phyloP scores from a whole-genome alignment of 805 yeast genomes.

The Kurtzmaniella cleridarum region DNA sequence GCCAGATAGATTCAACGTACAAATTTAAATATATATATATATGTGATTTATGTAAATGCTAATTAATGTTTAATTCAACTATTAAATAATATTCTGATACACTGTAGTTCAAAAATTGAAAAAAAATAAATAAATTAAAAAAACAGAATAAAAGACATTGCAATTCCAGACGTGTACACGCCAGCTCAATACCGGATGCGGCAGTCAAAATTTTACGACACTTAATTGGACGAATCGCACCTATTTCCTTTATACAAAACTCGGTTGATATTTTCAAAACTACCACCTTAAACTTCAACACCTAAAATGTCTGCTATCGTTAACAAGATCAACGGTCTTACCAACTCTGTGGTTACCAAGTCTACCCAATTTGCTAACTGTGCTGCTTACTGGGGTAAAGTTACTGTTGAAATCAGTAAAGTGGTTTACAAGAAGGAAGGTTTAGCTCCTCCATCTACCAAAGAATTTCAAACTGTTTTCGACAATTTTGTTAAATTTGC shows the following conservation, averaged over 20 bases:
- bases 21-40: conserved; percentile 11
- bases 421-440: conserved; percentile 89
- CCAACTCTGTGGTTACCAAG: conserved; percentile 31
- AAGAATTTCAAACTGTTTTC: conserved; percentile 75
- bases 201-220: no score
- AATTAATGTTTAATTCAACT: no score
- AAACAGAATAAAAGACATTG: no score
- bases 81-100: no score
- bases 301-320: conserved; percentile 38
- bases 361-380: conserved; percentile 40
- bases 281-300: no score
- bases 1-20: conserved; percentile 76
- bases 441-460: conserved; percentile 80
- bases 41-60: no score
- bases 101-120: no score
- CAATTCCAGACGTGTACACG: no score
- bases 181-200: no score
- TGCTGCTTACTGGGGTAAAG: conserved; percentile 78
- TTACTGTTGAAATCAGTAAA: conserved; percentile 58
- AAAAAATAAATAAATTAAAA: no score
- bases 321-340: conserved; percentile 34
- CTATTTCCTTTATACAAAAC: no score
- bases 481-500: conserved; percentile 33
- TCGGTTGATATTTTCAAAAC: no score
- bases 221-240: neutral